These are phyloP conservation scores for Colletotrichum navitas DNA, from an alignment of 2,329 filamentous ascomycete species.

Conservation along the genomic window DNA sequence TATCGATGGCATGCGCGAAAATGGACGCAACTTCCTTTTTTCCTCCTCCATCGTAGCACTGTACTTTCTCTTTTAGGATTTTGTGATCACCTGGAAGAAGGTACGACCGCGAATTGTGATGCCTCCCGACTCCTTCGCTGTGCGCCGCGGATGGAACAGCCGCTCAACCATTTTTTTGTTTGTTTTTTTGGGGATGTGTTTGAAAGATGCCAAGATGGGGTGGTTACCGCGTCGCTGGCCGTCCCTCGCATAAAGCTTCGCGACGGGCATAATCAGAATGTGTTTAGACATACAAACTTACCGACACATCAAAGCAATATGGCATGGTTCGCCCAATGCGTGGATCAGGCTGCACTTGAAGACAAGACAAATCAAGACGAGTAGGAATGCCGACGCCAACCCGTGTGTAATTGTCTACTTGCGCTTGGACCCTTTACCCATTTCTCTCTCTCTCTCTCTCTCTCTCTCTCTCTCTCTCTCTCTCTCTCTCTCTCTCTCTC, in stretches of 20 bases:
- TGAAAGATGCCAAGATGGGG: not conserved
- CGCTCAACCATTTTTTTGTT: not conserved
- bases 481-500: not conserved
- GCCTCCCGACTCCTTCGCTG: not conserved
- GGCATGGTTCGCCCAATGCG: slow-evolving; percentile 28
- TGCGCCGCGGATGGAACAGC: not conserved
- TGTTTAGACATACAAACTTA: not conserved
- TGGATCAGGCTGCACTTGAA: slow-evolving; percentile 36
- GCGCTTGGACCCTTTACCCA: slow-evolving; percentile 29
- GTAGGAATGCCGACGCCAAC: slow-evolving; percentile 36
- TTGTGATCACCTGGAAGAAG: not conserved
- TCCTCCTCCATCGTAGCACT: not conserved
- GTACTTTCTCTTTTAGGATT: not conserved
- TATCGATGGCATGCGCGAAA: slow-evolving; percentile 27
- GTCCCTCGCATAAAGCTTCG: not conserved
- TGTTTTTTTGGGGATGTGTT: not conserved
- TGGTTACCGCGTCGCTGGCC: not conserved
- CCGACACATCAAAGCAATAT: not conserved
- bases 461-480: not conserved
- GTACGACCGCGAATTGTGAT: not conserved
- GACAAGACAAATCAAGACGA: slow-evolving; percentile 33
- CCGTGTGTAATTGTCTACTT: slow-evolving; percentile 6
- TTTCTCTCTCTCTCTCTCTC: slow-evolving; percentile 3
- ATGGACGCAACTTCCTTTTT: slow-evolving; percentile 15
- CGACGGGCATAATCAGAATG: not conserved